Evolutionary conservation across 805 yeast genomes (phyloP).

Genomic region (Torulaspora maleeae): DNA sequence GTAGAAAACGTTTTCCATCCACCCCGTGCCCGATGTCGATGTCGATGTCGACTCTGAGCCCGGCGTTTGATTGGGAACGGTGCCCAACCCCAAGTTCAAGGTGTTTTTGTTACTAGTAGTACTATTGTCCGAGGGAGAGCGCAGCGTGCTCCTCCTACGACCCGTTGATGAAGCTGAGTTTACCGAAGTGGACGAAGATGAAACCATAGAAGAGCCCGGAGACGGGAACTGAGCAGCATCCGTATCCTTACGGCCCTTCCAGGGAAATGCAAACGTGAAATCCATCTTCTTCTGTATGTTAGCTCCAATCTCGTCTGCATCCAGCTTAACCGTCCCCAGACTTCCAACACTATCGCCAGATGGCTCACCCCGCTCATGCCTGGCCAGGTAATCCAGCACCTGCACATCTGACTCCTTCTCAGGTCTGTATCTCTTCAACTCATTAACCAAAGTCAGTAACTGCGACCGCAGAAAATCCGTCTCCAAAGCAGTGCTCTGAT

Average conservation of each 20-base stretch:
- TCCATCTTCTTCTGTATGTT: conserved; percentile 24
- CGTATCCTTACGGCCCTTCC: conserved; percentile 28
- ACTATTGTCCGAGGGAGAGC: conserved; percentile 2
- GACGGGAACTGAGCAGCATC: conserved; percentile 11
- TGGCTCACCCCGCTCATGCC: conserved; percentile 10
- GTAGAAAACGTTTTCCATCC: conserved; percentile 22
- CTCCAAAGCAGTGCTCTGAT: conserved; percentile 63
- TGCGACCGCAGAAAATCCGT: conserved; percentile 70
- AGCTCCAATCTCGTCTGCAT: conserved; percentile 10
- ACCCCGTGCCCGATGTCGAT: conserved; percentile 15
- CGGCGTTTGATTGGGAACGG: neutral
- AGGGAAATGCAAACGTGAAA: conserved; percentile 55
- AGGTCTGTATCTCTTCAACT: conserved; percentile 58
- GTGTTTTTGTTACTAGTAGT: neutral
- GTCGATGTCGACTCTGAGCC: conserved; percentile 11
- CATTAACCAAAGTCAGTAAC: conserved; percentile 66
- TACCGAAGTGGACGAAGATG: conserved; percentile 11
- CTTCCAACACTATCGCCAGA: neutral
- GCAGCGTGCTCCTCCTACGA: conserved; percentile 1
- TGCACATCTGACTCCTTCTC: conserved; percentile 28
- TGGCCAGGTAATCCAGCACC: conserved; percentile 20
- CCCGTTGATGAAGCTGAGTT: conserved; percentile 6
- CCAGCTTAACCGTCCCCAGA: neutral
- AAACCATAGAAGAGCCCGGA: conserved; percentile 12
- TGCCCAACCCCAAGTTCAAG: neutral